Conservation (phyloP, 441 rosid genomes). For the Gossypium laxum region DNA sequence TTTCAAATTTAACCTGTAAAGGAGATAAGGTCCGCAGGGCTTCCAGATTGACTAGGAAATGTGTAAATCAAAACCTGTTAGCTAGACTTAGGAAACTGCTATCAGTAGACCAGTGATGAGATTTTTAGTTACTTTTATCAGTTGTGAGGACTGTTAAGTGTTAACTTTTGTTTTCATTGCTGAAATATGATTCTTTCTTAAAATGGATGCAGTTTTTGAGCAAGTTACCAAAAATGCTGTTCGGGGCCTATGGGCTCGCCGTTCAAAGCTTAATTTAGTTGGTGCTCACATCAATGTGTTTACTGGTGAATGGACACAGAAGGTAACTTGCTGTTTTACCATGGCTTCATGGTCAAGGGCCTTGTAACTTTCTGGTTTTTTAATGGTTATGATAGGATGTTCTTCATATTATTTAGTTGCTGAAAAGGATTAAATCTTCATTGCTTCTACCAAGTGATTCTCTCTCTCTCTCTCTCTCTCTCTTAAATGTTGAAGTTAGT, state of each 20-base stretch:
- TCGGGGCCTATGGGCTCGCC: conserved; percentile 91
- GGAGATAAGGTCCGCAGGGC: not conserved
- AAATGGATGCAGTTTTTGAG: conserved; percentile 58
- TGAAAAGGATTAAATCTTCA: not conserved
- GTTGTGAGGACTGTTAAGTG: not conserved
- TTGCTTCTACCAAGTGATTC: not conserved
- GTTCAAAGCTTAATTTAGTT: conserved; percentile 77
- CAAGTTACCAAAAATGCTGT: conserved; percentile 92
- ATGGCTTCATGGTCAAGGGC: not conserved
- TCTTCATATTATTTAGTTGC: not conserved
- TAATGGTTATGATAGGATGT: not conserved
- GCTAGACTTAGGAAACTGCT: not conserved
- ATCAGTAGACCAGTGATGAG: not conserved
- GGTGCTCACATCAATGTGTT: conserved; percentile 98
- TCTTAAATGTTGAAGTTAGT: not conserved
- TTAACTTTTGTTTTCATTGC: not conserved
- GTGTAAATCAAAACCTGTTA: not conserved
- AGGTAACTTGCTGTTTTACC: conserved; percentile 40
- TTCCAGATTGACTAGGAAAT: not conserved
- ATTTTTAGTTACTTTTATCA: not conserved
- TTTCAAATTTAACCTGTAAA: not conserved
- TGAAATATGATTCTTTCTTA: conserved; percentile 10
- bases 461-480: not conserved
- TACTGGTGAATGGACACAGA: conserved; percentile 99
- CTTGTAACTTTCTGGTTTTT: not conserved